Conservation (phyloP, 208 protist species). For the Leishmania gerbilli region DNA sequence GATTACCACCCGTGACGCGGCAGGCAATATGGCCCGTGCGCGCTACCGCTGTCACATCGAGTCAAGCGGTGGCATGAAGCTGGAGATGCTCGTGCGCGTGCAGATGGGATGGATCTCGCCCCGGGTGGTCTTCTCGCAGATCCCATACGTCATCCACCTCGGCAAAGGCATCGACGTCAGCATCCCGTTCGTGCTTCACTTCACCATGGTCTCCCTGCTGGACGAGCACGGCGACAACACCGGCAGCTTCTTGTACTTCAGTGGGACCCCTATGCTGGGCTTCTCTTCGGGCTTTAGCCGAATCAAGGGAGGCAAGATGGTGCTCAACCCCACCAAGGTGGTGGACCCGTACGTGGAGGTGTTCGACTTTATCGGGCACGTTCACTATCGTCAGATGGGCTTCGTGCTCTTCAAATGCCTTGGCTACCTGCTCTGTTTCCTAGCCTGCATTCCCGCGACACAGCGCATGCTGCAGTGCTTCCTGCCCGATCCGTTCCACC, state of each 20-base stretch:
- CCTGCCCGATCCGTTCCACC: slow-evolving; percentile 73
- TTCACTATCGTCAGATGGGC: slow-evolving; percentile 79
- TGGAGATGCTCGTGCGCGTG: slow-evolving; percentile 76
- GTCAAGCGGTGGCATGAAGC: slow-evolving; percentile 56
- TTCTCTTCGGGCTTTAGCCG: slow-evolving; percentile 69
- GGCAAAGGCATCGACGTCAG: slow-evolving; percentile 82
- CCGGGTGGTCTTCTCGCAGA: slow-evolving; percentile 64
- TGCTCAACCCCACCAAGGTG: slow-evolving; percentile 67
- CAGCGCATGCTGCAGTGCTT: slow-evolving; percentile 66
- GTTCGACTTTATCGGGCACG: slow-evolving; percentile 70
- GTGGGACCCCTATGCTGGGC: slow-evolving; percentile 79
- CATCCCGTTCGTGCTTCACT: slow-evolving; percentile 81
- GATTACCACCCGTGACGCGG: slow-evolving; percentile 71
- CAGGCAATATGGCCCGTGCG: slow-evolving; percentile 73
- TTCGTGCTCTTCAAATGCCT: slow-evolving; percentile 77
- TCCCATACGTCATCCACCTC: slow-evolving; percentile 79
- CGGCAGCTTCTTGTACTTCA: slow-evolving; percentile 84
- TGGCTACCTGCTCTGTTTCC: slow-evolving; percentile 53
- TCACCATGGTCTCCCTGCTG: slow-evolving; percentile 81
- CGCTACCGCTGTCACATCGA: slow-evolving; percentile 78
- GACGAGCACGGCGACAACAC: slow-evolving; percentile 83
- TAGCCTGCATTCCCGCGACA: slow-evolving; percentile 74
- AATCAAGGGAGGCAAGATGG: slow-evolving; percentile 65
- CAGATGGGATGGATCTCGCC: slow-evolving; percentile 91
- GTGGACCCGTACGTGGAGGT: slow-evolving; percentile 70